These are phyloP conservation scores for Silene conica DNA, from an alignment of 148 eudicot genomes.

Conservation along the genomic window DNA sequence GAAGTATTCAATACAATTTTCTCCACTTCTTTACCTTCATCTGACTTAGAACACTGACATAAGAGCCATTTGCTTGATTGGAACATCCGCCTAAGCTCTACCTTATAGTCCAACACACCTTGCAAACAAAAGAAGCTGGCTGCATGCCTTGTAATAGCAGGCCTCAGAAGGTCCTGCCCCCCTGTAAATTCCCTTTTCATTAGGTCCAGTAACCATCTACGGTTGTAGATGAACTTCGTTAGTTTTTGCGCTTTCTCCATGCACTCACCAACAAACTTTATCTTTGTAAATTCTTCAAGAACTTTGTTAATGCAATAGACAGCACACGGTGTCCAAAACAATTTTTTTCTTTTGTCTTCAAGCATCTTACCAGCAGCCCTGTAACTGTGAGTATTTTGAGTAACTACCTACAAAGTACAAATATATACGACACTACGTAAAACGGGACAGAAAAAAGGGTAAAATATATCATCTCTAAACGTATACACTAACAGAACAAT, in stretches of 20 bases:
- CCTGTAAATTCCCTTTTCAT: slow-evolving; percentile 86
- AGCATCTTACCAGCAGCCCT: slow-evolving; percentile 94
- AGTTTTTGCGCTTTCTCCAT: slow-evolving; percentile 72
- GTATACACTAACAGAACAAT: neutral
- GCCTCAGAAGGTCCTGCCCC: slow-evolving; percentile 72
- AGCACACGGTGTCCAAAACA: slow-evolving; percentile 96
- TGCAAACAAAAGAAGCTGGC: slow-evolving; percentile 68
- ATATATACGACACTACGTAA: slow-evolving; percentile 4
- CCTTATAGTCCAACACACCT: slow-evolving; percentile 58
- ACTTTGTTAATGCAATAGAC: slow-evolving; percentile 67
- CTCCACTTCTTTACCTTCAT: slow-evolving; percentile 87
- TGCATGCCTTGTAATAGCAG: slow-evolving; percentile 57
- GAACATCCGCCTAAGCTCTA: slow-evolving; percentile 68
- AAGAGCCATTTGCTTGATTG: slow-evolving; percentile 77
- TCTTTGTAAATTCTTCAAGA: slow-evolving; percentile 71
- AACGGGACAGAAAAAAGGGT: neutral
- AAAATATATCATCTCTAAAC: neutral
- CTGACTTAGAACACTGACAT: slow-evolving; percentile 61
- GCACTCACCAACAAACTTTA: slow-evolving; percentile 73
- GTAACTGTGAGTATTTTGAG: slow-evolving; percentile 69
- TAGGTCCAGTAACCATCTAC: slow-evolving; percentile 56
- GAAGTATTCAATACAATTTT: slow-evolving; percentile 57
- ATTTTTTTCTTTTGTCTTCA: slow-evolving; percentile 69
- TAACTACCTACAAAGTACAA: slow-evolving; percentile 60
- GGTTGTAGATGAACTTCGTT: slow-evolving; percentile 79